Evolutionary conservation across 345 rosid species (phyloP).

Genomic region (Eucalyptus grandis): DNA sequence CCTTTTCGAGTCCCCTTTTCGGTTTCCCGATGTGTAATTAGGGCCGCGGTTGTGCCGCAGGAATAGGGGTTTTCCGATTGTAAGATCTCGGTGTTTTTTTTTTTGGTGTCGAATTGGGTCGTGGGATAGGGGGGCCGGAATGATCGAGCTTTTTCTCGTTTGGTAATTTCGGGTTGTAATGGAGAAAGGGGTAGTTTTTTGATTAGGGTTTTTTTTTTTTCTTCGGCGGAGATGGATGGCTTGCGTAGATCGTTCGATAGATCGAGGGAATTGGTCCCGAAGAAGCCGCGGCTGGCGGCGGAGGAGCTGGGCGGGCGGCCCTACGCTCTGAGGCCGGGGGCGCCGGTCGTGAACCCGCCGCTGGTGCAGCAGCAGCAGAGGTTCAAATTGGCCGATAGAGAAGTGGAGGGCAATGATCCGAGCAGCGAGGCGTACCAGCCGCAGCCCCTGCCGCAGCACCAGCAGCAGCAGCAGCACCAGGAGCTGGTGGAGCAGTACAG

Average conservation of each 20-base stretch:
- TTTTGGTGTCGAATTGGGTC: not conserved
- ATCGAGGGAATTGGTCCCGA: conserved; percentile 59
- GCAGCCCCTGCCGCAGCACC: conserved; percentile 36
- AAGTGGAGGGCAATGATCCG: conserved; percentile 32
- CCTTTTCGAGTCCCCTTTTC: not conserved
- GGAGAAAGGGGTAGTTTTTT: not conserved
- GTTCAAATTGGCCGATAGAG: conserved; percentile 17
- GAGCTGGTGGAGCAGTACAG: conserved; percentile 91
- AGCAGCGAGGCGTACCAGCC: conserved; percentile 64
- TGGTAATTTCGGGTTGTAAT: not conserved
- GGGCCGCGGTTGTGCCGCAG: not conserved
- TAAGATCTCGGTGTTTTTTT: not conserved
- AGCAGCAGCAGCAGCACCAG: conserved; percentile 55
- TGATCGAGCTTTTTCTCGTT: not conserved
- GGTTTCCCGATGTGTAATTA: not conserved
- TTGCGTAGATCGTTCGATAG: conserved; percentile 79
- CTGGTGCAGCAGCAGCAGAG: not conserved
- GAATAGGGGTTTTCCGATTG: not conserved
- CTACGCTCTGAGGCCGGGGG: conserved; percentile 29
- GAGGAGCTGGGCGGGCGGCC: conserved; percentile 39
- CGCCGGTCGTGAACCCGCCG: conserved; percentile 10
- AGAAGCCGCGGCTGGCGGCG: conserved; percentile 57
- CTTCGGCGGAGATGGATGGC: conserved; percentile 30
- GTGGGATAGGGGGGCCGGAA: not conserved
- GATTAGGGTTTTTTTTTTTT: conserved; percentile 1